phyloP scores from a whole-genome alignment of 2,329 filamentous ascomycete species.

The Beauveria caledonica region DNA sequence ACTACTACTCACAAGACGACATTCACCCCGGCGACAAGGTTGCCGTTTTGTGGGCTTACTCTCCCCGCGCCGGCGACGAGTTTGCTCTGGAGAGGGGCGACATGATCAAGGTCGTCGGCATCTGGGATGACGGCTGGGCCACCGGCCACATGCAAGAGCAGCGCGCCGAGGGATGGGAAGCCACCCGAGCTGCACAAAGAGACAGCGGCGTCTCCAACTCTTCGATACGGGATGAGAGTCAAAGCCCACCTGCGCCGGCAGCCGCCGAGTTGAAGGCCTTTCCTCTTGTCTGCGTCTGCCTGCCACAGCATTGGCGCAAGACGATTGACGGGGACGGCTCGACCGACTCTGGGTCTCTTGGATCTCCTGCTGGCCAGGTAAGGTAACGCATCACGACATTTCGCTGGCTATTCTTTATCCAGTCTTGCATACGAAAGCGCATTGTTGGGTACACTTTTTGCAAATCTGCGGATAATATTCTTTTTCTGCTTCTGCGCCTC shows the following conservation, averaged over 20 bases:
- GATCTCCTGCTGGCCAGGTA: not conserved
- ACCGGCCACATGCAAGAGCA: slow-evolving; percentile 81
- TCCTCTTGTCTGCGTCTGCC: slow-evolving; percentile 89
- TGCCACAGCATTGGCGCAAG: slow-evolving; percentile 93
- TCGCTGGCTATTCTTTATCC: not conserved
- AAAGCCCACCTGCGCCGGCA: slow-evolving; percentile 52
- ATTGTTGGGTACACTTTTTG: slow-evolving; percentile 2
- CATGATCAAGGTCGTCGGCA: slow-evolving; percentile 96
- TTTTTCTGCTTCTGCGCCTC: not conserved
- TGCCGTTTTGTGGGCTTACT: slow-evolving; percentile 91
- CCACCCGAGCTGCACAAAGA: slow-evolving; percentile 65
- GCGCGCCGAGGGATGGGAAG: slow-evolving; percentile 82
- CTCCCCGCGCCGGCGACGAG: slow-evolving; percentile 86
- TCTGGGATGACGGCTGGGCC: slow-evolving; percentile 99
- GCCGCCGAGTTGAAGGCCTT: slow-evolving; percentile 93
- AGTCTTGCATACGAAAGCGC: slow-evolving; percentile 8
- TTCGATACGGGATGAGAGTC: slow-evolving; percentile 52
- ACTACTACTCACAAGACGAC: slow-evolving; percentile 96
- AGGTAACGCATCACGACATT: not conserved
- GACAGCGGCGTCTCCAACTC: slow-evolving; percentile 91
- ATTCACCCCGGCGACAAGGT: slow-evolving; percentile 89
- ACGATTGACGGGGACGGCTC: slow-evolving; percentile 86
- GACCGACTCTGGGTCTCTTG: slow-evolving; percentile 50
- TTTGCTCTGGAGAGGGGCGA: slow-evolving; percentile 90
- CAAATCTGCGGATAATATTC: not conserved